Percentiles rank a stretch among this genome's conserved stretches.
Evolutionary conservation across 768 basidiomycete genomes (phyloP).

Genomic region (Pluteus cervinus): DNA sequence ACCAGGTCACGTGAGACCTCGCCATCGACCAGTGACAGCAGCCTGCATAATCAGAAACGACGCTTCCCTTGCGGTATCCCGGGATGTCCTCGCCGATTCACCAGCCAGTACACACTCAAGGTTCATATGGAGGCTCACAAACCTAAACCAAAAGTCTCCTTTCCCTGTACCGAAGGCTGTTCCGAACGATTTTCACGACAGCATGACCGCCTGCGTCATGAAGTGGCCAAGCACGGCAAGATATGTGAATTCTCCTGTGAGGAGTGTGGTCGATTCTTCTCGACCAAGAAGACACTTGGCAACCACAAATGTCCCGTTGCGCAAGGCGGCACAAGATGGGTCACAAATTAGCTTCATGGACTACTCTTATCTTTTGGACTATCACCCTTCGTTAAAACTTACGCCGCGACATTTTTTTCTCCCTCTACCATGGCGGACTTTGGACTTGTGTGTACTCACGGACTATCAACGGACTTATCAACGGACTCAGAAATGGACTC

Average conservation of each 20-base stretch:
- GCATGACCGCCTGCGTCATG: slow-evolving; percentile 51
- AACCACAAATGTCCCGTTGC: slow-evolving; percentile 54
- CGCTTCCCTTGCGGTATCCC: slow-evolving; percentile 42
- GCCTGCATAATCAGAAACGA: slow-evolving; percentile 27
- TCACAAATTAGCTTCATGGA: slow-evolving; percentile 26
- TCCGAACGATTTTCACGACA: slow-evolving; percentile 49
- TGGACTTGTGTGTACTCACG: no score
- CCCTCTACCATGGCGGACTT: no score
- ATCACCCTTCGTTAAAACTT: no score
- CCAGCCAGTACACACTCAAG: slow-evolving; percentile 47
- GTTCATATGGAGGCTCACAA: slow-evolving; percentile 53
- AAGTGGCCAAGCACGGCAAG: slow-evolving; percentile 53
- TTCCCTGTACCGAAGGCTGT: slow-evolving; percentile 50
- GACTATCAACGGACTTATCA: no score
- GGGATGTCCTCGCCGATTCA: slow-evolving; percentile 44
- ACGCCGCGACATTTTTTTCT: no score
- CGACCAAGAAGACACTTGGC: slow-evolving; percentile 42
- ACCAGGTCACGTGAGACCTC: slow-evolving; percentile 25
- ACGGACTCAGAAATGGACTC: no score
- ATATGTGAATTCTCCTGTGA: slow-evolving; percentile 48
- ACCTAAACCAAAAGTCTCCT: slow-evolving; percentile 41
- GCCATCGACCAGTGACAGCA: slow-evolving; percentile 25
- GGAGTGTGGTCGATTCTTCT: slow-evolving; percentile 49
- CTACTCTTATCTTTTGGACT: no score
- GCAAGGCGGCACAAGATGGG: slow-evolving; percentile 43